These are phyloP conservation scores for Acacia acuminata DNA, from an alignment of 306 rosid genomes.

Conservation along the genomic window DNA sequence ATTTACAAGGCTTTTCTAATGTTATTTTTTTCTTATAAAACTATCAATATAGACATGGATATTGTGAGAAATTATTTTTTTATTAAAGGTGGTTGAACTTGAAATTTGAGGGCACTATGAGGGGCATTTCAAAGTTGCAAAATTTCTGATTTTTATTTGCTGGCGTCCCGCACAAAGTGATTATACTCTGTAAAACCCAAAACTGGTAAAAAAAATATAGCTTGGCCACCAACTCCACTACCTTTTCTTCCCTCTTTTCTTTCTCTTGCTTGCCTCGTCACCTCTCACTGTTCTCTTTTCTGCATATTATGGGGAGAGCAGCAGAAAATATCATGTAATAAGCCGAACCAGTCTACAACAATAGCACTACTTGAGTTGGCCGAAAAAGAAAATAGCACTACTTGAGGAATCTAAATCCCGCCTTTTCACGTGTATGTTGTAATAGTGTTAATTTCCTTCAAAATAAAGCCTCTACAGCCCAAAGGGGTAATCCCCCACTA, in stretches of 20 bases:
- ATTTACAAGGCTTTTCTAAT: too few relatives aligned
- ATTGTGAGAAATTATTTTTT: too few relatives aligned
- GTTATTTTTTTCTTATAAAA: too few relatives aligned
- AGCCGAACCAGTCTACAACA: slow-evolving; percentile 34
- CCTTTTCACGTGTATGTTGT: background rate
- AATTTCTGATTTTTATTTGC: background rate
- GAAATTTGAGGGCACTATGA: slow-evolving; percentile 13
- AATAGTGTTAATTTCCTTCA: slow-evolving; percentile 29
- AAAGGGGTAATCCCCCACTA: slow-evolving; percentile 6
- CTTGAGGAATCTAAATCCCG: slow-evolving; percentile 25
- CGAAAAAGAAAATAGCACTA: too few relatives aligned
- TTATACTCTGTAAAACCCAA: background rate
- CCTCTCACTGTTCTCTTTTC: slow-evolving; percentile 43
- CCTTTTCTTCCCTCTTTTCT: background rate
- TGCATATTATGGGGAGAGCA: background rate
- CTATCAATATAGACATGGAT: too few relatives aligned
- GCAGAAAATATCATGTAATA: background rate
- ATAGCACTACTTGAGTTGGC: background rate
- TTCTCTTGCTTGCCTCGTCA: slow-evolving; percentile 11
- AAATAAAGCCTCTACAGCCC: slow-evolving; percentile 29
- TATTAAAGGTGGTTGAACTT: background rate
- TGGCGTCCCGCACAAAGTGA: background rate
- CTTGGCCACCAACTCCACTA: slow-evolving; percentile 60
- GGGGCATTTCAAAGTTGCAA: slow-evolving; percentile 1
- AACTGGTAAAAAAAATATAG: background rate